These are phyloP conservation scores for Xylaria sp. DNA, from an alignment of 2,329 filamentous ascomycete genomes.

Conservation along the genomic window DNA sequence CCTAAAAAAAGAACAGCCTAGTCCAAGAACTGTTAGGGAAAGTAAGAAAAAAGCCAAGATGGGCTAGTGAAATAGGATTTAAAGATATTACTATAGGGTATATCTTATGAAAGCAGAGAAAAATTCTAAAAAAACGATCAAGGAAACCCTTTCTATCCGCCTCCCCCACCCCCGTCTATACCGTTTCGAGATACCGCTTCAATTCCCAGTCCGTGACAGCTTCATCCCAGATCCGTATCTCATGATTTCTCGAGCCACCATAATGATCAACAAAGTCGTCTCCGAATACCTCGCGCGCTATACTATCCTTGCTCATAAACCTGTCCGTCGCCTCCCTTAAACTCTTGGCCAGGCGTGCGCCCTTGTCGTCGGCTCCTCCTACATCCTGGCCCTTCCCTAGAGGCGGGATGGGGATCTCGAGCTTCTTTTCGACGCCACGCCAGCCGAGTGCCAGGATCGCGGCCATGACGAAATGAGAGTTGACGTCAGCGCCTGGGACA, in stretches of 20 bases:
- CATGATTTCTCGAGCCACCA: slow-evolving; percentile 89
- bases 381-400: slow-evolving; percentile 85
- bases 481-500: slow-evolving; percentile 92
- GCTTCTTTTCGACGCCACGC: slow-evolving; percentile 90
- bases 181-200: slow-evolving; percentile 79
- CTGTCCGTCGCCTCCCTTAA: slow-evolving; percentile 81
- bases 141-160: too few relatives aligned
- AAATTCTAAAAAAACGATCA: too few relatives aligned
- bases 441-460: slow-evolving; percentile 88
- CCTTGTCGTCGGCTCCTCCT: slow-evolving; percentile 72
- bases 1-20: too few relatives aligned
- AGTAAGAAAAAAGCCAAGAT: neutral
- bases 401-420: slow-evolving; percentile 81
- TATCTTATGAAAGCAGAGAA: slow-evolving; percentile 12
- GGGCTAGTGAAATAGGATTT: neutral
- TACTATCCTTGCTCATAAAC: slow-evolving; percentile 78
- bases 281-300: slow-evolving; percentile 92
- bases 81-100: slow-evolving; percentile 7
- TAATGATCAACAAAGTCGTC: slow-evolving; percentile 97
- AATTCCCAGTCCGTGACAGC: slow-evolving; percentile 95
- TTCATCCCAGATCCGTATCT: slow-evolving; percentile 89
- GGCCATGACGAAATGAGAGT: slow-evolving; percentile 84
- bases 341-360: slow-evolving; percentile 79
- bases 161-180: slow-evolving; percentile 46
- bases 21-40: neutral